Conservation (phyloP, 108 stramenopile genomes). For the Aurantiochytrium sp. region DNA sequence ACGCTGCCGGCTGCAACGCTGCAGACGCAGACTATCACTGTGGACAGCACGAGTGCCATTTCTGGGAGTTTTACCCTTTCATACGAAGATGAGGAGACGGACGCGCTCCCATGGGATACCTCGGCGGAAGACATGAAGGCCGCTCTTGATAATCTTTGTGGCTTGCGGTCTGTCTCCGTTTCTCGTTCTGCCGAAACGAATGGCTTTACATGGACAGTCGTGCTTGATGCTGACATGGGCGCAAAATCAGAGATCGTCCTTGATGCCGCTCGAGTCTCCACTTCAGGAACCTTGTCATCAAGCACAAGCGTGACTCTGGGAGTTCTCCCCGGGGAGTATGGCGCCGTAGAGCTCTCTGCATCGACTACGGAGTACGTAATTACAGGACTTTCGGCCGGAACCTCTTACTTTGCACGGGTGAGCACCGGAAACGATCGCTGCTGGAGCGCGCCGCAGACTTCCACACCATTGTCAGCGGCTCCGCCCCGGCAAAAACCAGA, state of each 20-base stretch:
- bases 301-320: not conserved
- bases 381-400: constrained; percentile 47
- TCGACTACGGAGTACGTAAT: constrained; percentile 21
- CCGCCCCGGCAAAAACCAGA: constrained; percentile 64
- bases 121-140: constrained; percentile 33
- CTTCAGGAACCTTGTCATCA: not conserved
- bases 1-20: constrained; percentile 28
- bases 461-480: constrained; percentile 50
- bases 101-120: constrained; percentile 24
- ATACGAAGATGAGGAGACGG: constrained; percentile 39
- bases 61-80: constrained; percentile 40
- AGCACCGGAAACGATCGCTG: constrained; percentile 52
- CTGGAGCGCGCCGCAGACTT: constrained; percentile 46
- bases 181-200: constrained; percentile 22
- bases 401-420: constrained; percentile 53
- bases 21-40: constrained; percentile 46
- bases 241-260: not conserved
- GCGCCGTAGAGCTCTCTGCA: not conserved
- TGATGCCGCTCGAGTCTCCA: not conserved
- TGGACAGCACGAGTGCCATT: constrained; percentile 15
- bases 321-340: constrained; percentile 36
- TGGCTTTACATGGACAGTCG: constrained; percentile 56
- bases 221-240: constrained; percentile 45
- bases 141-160: constrained; percentile 38
- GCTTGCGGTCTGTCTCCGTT: constrained; percentile 54